These are phyloP conservation scores for Boletus vermiculosoides DNA, from an alignment of 768 basidiomycete species.

Conservation along the genomic window DNA sequence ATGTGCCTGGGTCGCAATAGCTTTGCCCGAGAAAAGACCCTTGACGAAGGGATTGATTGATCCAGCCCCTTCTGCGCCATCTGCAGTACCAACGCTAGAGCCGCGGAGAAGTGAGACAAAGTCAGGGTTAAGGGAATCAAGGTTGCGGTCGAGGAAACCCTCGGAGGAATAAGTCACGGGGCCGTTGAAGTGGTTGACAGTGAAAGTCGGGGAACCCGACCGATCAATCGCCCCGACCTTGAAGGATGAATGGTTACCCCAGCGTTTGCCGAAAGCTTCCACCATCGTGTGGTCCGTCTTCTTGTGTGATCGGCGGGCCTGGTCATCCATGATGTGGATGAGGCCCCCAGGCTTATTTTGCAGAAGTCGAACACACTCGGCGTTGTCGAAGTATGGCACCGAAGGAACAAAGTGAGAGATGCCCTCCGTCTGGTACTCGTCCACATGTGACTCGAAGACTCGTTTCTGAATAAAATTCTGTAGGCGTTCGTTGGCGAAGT, in stretches of 20 bases:
- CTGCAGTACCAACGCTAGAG: slow-evolving; percentile 30
- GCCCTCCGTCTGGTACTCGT: slow-evolving; percentile 82
- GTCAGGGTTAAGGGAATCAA: slow-evolving; percentile 88
- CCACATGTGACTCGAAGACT: slow-evolving; percentile 77
- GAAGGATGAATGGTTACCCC: slow-evolving; percentile 92
- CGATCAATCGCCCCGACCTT: slow-evolving; percentile 75
- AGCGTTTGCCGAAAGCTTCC: slow-evolving; percentile 90
- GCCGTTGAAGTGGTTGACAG: slow-evolving; percentile 88
- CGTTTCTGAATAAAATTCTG: slow-evolving; percentile 79
- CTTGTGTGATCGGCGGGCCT: slow-evolving; percentile 79
- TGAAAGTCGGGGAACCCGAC: slow-evolving; percentile 82
- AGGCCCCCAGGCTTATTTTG: slow-evolving; percentile 88
- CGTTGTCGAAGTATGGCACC: slow-evolving; percentile 84
- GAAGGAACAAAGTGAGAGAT: slow-evolving; percentile 67
- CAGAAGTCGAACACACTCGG: slow-evolving; percentile 83
- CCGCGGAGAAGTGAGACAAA: slow-evolving; percentile 89
- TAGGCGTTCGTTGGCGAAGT: slow-evolving; percentile 92
- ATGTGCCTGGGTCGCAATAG: slow-evolving; percentile 90
- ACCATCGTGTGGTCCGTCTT: slow-evolving; percentile 95
- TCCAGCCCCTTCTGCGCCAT: slow-evolving; percentile 65
- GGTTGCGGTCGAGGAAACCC: slow-evolving; percentile 83
- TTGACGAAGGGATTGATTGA: slow-evolving; percentile 91
- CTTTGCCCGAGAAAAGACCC: slow-evolving; percentile 82
- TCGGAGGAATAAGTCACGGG: slow-evolving; percentile 91
- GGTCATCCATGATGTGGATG: slow-evolving; percentile 97